A percentile compares a stretch with the other conserved stretches of the same genome.
phyloP scores from a whole-genome alignment of 768 basidiomycete genomes.

The Agrocybe chaxingu region DNA sequence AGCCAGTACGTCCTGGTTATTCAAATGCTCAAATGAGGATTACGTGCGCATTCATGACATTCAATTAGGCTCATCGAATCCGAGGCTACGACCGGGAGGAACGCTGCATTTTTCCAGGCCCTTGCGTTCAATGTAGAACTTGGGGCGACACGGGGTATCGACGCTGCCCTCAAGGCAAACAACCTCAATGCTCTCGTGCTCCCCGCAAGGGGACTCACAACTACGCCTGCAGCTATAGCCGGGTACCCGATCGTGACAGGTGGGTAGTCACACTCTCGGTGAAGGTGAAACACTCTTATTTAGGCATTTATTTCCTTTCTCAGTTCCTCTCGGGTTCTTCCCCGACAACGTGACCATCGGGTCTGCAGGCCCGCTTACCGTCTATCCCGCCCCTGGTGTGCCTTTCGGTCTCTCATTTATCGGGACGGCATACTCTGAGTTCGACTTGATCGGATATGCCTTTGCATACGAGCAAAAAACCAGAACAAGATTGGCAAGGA shows the following conservation, averaged over 20 bases:
- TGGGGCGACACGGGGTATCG: constrained; percentile 51
- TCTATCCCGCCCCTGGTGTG: constrained; percentile 51
- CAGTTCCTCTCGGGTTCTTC: constrained; percentile 61
- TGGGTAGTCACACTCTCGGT: constrained; percentile 25
- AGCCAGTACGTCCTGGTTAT: constrained; percentile 24
- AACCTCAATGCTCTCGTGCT: constrained; percentile 51
- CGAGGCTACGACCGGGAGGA: constrained; percentile 37
- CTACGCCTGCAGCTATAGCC: constrained; percentile 49
- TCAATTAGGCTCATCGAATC: constrained; percentile 30
- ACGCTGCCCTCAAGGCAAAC: constrained; percentile 42
- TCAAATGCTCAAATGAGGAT: not conserved
- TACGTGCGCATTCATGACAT: not conserved
- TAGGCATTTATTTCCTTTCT: constrained; percentile 1
- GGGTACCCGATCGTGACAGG: constrained; percentile 69
- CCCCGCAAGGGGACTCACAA: constrained; percentile 38
- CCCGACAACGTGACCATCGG: constrained; percentile 40
- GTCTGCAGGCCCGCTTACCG: constrained; percentile 36
- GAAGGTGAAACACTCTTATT: not conserved
- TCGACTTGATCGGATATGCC: constrained; percentile 51
- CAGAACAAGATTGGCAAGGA: constrained; percentile 42
- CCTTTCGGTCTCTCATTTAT: constrained; percentile 64
- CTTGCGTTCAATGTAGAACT: constrained; percentile 43
- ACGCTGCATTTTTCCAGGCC: constrained; percentile 41
- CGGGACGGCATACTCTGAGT: constrained; percentile 60
- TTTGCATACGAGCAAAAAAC: constrained; percentile 69